A percentile compares a stretch with the other conserved stretches of the same genome.
Conservation (phyloP, 2,329 filamentous ascomycete genomes). For the Alternaria brassicicola region DNA sequence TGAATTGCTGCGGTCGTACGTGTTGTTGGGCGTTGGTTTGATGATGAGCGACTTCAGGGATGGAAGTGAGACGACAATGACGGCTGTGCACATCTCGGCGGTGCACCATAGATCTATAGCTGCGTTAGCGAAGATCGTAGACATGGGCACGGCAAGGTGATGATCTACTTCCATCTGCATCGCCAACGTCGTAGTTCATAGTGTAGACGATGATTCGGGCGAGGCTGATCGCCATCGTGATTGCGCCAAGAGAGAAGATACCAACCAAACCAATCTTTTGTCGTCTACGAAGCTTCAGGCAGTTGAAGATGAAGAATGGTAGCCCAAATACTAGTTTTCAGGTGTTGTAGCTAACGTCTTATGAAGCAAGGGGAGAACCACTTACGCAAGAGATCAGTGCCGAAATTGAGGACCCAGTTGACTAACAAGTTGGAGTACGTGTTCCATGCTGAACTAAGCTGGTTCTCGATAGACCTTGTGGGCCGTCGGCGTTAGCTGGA, state of each 20-base stretch:
- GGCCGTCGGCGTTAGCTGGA: background rate
- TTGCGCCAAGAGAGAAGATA: conserved; percentile 28
- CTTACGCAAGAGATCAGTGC: conserved; percentile 27
- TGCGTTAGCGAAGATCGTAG: background rate
- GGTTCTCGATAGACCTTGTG: conserved; percentile 24
- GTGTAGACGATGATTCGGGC: conserved; percentile 29
- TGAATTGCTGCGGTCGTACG: conserved; percentile 19
- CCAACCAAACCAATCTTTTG: conserved; percentile 32
- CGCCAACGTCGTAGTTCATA: conserved; percentile 23
- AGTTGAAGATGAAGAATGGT: conserved; percentile 31
- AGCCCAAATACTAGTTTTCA: conserved; percentile 23
- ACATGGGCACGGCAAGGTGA: background rate
- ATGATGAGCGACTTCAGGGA: conserved; percentile 25
- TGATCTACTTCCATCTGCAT: conserved; percentile 28
- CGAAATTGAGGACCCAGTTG: conserved; percentile 28
- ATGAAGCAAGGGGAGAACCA: background rate
- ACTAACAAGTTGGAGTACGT: conserved; percentile 15
- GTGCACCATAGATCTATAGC: conserved; percentile 29
- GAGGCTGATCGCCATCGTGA: conserved; percentile 31
- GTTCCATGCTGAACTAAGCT: conserved; percentile 29
- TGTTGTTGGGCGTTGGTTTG: conserved; percentile 5
- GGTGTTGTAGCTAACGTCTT: background rate
- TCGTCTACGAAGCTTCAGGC: conserved; percentile 28
- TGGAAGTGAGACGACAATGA: conserved; percentile 29
- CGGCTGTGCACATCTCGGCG: conserved; percentile 31